Percentiles rank a stretch among this genome's conserved stretches.
These are phyloP conservation scores for Acanthamoeba divionensis DNA, from an alignment of 208 protist species.

Conservation along the genomic window DNA sequence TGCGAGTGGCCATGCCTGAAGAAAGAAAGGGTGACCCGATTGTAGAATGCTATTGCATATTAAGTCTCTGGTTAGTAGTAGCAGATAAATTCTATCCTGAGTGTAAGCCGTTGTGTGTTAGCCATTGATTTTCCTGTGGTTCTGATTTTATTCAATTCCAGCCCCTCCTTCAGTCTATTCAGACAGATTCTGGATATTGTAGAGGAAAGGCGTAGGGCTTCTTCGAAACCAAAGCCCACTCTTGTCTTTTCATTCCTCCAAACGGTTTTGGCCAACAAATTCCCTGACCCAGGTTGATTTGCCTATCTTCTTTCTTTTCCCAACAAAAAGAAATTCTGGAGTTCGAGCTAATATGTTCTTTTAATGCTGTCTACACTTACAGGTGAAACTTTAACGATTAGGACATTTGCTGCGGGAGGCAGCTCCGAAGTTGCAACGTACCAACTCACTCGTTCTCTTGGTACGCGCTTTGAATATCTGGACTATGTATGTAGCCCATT, in stretches of 20 bases:
- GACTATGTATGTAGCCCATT: constrained; percentile 13
- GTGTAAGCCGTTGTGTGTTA: not conserved
- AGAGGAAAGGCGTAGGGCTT: constrained; percentile 44
- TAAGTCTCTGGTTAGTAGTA: constrained; percentile 35
- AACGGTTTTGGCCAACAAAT: constrained; percentile 50
- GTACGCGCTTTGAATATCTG: constrained; percentile 32
- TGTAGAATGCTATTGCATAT: constrained; percentile 57
- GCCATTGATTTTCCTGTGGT: not conserved
- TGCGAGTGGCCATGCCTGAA: constrained; percentile 20
- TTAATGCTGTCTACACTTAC: not conserved
- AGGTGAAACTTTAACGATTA: constrained; percentile 17
- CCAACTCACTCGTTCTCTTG: constrained; percentile 11
- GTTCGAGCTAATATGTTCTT: not conserved
- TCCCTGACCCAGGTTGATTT: constrained; percentile 44
- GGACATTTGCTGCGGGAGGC: not conserved
- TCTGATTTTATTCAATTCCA: not conserved
- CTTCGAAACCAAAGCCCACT: constrained; percentile 35
- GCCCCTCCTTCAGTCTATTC: constrained; percentile 23
- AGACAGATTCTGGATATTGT: constrained; percentile 53
- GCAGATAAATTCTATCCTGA: not conserved
- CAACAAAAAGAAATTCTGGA: too few relatives aligned
- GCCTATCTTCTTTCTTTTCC: too few relatives aligned
- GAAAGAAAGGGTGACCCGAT: not conserved
- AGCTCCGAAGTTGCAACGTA: constrained; percentile 15
- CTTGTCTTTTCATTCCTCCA: constrained; percentile 57